Conservation (phyloP, 805 yeast genomes). For the Monosporozyma servazzii region DNA sequence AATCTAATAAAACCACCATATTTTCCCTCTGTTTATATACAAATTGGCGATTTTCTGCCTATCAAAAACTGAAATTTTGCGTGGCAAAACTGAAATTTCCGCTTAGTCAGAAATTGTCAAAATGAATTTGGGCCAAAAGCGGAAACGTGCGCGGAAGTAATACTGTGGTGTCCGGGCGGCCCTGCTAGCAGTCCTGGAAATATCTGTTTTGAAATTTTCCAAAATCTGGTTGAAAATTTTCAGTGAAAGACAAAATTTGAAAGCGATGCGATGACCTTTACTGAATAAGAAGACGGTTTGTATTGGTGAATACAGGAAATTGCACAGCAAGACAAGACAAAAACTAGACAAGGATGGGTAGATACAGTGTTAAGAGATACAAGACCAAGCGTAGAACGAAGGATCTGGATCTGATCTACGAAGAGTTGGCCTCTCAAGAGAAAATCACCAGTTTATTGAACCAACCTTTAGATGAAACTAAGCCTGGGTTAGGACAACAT, state of each 20-base stretch:
- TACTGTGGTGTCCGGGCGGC: background rate
- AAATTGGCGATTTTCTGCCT: no score
- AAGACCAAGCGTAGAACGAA: conserved; percentile 83
- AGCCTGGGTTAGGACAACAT: conserved; percentile 90
- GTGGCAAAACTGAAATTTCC: no score
- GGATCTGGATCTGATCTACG: conserved; percentile 74
- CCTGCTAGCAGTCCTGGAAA: background rate
- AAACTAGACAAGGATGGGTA: conserved; percentile 48
- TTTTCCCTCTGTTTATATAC: no score
- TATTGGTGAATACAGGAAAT: background rate
- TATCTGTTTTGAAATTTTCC: no score
- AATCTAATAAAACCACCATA: no score
- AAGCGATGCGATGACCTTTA: background rate
- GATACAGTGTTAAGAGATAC: conserved; percentile 76
- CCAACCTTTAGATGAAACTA: conserved; percentile 81
- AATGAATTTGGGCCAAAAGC: no score
- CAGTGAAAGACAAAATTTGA: no score
- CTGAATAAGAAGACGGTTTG: background rate
- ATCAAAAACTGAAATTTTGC: no score
- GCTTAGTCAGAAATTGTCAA: no score
- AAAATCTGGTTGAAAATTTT: no score
- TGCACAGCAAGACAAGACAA: no score
- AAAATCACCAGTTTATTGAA: conserved; percentile 58
- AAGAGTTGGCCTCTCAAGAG: conserved; percentile 59
- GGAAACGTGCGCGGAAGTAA: background rate